phyloP scores from a whole-genome alignment of 2,329 filamentous ascomycete species.

The Cadophora luteo-olivacea region DNA sequence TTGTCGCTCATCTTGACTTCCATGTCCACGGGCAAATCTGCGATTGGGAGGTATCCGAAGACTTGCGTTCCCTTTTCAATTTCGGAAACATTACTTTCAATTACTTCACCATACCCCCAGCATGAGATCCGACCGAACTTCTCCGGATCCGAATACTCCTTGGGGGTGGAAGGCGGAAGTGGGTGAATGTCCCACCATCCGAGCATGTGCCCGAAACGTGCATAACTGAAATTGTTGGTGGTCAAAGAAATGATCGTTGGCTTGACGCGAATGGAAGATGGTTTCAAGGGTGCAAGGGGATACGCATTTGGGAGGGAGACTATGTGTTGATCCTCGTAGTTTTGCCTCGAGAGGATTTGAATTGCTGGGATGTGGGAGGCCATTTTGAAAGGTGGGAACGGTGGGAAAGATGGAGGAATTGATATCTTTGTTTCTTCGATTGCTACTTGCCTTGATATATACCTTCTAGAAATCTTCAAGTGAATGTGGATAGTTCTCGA shows the following conservation, averaged over 20 bases:
- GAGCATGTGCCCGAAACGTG: constrained; percentile 33
- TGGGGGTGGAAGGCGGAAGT: constrained; percentile 34
- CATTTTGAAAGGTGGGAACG: not conserved
- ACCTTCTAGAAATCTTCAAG: not conserved
- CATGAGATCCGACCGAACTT: constrained; percentile 41
- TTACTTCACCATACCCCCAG: constrained; percentile 38
- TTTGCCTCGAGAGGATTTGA: constrained; percentile 37
- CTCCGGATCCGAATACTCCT: constrained; percentile 31
- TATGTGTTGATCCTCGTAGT: constrained; percentile 39
- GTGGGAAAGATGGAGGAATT: not conserved
- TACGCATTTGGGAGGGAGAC: constrained; percentile 32
- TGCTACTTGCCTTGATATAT: not conserved
- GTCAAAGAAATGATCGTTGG: constrained; percentile 36
- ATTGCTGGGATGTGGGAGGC: constrained; percentile 27
- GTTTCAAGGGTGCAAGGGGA: constrained; percentile 28
- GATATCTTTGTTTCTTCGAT: not conserved
- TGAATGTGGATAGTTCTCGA: not conserved
- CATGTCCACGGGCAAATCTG: constrained; percentile 39
- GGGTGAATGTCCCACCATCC: constrained; percentile 42
- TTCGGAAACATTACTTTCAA: constrained; percentile 34
- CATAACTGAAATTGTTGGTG: constrained; percentile 40
- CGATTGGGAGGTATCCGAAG: constrained; percentile 40
- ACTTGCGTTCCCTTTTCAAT: constrained; percentile 31
- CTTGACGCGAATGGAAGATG: constrained; percentile 37
- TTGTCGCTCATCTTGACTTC: constrained; percentile 26